A percentile compares a stretch with the other conserved stretches of the same genome.
Evolutionary conservation across 495 filamentous ascomycete genomes (phyloP).

Genomic region (Lasiosphaeriaceae sp.): DNA sequence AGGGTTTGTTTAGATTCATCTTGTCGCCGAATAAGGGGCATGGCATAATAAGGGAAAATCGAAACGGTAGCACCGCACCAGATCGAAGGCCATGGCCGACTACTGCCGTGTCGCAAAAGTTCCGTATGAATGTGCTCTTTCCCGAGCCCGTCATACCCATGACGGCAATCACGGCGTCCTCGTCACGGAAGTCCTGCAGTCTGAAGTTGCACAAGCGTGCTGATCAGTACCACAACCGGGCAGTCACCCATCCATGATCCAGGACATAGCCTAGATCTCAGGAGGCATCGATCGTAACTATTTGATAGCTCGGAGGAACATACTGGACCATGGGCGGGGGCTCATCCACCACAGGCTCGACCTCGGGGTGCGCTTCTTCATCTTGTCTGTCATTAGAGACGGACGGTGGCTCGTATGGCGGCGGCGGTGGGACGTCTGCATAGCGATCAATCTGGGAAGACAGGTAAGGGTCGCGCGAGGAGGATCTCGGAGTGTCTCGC

Average conservation of each 20-base stretch:
- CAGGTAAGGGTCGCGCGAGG: background rate
- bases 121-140: constrained; percentile 10
- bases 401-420: too few species aligned
- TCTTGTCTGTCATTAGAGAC: background rate
- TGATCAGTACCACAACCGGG: background rate
- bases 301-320: too few species aligned
- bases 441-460: background rate
- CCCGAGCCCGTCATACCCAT: too few species aligned
- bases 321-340: too few species aligned
- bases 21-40: background rate
- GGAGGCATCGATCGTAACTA: too few species aligned
- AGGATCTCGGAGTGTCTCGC: background rate
- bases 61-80: background rate
- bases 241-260: background rate
- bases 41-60: background rate
- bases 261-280: background rate
- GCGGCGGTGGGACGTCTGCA: background rate
- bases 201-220: background rate
- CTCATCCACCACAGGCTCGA: too few species aligned
- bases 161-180: constrained; percentile 2
- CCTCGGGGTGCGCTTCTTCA: too few species aligned
- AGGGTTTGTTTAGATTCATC: background rate
- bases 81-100: constrained; percentile 1
- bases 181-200: background rate
- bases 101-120: constrained; percentile 1